These are phyloP conservation scores for Hanseniaspora guilliermondii DNA, from an alignment of 805 yeast species.

Conservation along the genomic window DNA sequence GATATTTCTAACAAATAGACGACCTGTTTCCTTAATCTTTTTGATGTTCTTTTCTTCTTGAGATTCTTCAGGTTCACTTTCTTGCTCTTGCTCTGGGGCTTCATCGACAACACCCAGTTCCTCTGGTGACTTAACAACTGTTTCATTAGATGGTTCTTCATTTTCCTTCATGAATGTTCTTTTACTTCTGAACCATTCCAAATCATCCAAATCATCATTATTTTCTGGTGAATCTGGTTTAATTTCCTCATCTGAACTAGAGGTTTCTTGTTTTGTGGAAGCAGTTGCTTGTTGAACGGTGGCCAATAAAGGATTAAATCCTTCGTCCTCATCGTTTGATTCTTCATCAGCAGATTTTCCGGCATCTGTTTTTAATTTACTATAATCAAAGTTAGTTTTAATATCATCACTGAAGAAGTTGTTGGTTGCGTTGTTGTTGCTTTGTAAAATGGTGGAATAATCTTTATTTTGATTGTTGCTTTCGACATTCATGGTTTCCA, in stretches of 20 bases:
- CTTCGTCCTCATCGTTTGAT: conserved; percentile 26
- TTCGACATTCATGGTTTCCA: conserved; percentile 67
- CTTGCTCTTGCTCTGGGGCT: conserved; percentile 13
- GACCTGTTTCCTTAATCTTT: conserved; percentile 55
- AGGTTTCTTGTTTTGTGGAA: conserved; percentile 21
- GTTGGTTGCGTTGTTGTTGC: conserved; percentile 12
- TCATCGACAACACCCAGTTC: conserved; percentile 1
- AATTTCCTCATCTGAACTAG: conserved; percentile 36
- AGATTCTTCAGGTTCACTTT: conserved; percentile 23
- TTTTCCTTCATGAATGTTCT: conserved; percentile 56
- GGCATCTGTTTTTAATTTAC: neutral
- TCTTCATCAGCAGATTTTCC: conserved; percentile 15
- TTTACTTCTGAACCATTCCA: conserved; percentile 76
- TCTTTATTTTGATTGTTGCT: conserved; percentile 47
- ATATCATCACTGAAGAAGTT: conserved; percentile 15
- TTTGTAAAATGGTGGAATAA: conserved; percentile 40
- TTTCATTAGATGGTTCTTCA: conserved; percentile 20
- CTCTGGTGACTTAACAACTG: conserved; percentile 11
- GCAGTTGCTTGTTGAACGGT: conserved; percentile 27
- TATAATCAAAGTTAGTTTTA: conserved; percentile 30
- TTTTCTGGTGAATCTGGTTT: conserved; percentile 23
- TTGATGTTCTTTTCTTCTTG: conserved; percentile 38
- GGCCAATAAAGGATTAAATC: conserved; percentile 30
- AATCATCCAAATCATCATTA: conserved; percentile 26
- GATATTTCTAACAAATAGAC: conserved; percentile 80